These are phyloP conservation scores for Neotropicomus parvogracilis DNA, from an alignment of 1,284 basidiomycete species.

Conservation along the genomic window DNA sequence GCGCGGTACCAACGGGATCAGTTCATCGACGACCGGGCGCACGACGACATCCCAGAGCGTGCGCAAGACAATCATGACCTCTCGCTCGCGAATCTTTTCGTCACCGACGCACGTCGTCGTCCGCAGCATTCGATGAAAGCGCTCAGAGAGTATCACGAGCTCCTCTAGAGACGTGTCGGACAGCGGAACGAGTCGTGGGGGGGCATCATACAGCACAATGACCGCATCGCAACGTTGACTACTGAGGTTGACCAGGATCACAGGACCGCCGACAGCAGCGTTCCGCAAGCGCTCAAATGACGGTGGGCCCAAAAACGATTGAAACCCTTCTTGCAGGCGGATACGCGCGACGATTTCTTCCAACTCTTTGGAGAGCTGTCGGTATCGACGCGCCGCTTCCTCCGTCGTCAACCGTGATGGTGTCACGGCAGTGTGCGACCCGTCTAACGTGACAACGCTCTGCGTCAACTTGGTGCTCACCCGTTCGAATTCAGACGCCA, in stretches of 20 bases:
- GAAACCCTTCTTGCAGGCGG: slow-evolving; percentile 26
- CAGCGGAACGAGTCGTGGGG: slow-evolving; percentile 24
- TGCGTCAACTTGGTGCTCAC: slow-evolving; percentile 19
- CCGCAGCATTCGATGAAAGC: slow-evolving; percentile 14
- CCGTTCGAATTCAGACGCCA: slow-evolving; percentile 28
- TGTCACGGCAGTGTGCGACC: not conserved
- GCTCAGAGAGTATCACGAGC: slow-evolving; percentile 12
- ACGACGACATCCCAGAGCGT: slow-evolving; percentile 35
- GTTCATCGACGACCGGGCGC: slow-evolving; percentile 27
- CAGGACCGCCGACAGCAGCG: slow-evolving; percentile 35
- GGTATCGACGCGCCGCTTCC: slow-evolving; percentile 17
- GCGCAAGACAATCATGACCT: slow-evolving; percentile 22
- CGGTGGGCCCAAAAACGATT: slow-evolving; percentile 25
- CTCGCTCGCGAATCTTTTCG: slow-evolving; percentile 23
- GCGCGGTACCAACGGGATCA: slow-evolving; percentile 21
- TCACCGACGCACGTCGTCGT: slow-evolving; percentile 17
- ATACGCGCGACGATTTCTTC: slow-evolving; percentile 24
- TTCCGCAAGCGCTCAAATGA: slow-evolving; percentile 25
- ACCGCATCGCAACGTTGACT: slow-evolving; percentile 30
- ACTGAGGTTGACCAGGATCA: slow-evolving; percentile 37
- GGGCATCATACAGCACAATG: slow-evolving; percentile 23
- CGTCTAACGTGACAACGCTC: not conserved
- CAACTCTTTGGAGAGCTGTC: slow-evolving; percentile 17
- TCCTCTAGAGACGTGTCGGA: slow-evolving; percentile 15
- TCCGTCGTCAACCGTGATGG: slow-evolving; percentile 12